phyloP scores from a whole-genome alignment of 495 filamentous ascomycete genomes.

The Chaetomium tenue region DNA sequence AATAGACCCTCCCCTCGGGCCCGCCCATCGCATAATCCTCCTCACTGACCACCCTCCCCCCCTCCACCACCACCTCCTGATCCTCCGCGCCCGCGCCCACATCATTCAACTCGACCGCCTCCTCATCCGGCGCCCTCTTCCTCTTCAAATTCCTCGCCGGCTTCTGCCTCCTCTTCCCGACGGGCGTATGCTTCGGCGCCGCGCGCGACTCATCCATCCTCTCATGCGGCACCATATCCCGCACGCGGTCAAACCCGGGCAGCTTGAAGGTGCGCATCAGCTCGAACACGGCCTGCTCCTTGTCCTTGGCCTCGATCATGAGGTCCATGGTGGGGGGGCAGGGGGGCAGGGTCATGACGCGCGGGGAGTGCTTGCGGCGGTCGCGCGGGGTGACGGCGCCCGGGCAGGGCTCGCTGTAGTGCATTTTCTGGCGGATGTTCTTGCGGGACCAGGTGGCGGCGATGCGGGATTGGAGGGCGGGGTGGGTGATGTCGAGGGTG shows the following conservation, averaged over 20 bases:
- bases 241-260: conserved; percentile 70
- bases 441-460: conserved; percentile 82
- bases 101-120: conserved; percentile 42
- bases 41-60: conserved; percentile 53
- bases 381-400: conserved; percentile 72
- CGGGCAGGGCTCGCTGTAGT: conserved; percentile 80
- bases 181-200: conserved; percentile 47
- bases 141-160: conserved; percentile 25
- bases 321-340: conserved; percentile 81
- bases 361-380: conserved; percentile 77
- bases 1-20: conserved; percentile 81
- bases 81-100: conserved; percentile 46
- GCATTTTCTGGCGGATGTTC: conserved; percentile 90
- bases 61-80: conserved; percentile 37
- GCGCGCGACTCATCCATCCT: conserved; percentile 73
- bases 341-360: conserved; percentile 75
- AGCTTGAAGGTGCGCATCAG: conserved; percentile 85
- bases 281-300: conserved; percentile 95
- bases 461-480: conserved; percentile 58
- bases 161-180: conserved; percentile 45
- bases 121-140: conserved; percentile 33
- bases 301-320: conserved; percentile 99
- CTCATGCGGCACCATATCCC: conserved; percentile 74
- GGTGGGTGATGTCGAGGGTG: conserved; percentile 77
- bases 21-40: conserved; percentile 88